phyloP scores from a whole-genome alignment of 2,329 filamentous ascomycete species.

The Pseudogymnoascus sp. region DNA sequence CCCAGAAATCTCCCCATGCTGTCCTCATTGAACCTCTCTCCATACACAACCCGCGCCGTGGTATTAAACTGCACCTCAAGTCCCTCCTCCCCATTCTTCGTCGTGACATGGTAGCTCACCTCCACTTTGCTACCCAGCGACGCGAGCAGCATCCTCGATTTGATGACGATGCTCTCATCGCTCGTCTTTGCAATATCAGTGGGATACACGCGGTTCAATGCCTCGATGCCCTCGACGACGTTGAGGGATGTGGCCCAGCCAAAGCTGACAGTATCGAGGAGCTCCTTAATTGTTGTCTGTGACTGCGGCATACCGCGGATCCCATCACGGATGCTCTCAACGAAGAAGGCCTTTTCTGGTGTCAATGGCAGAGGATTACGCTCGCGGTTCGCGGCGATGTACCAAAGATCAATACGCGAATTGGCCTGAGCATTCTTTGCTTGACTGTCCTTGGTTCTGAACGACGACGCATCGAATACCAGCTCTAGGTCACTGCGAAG shows the following conservation, averaged over 20 bases:
- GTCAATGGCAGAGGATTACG: constrained; percentile 47
- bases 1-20: constrained; percentile 67
- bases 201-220: constrained; percentile 55
- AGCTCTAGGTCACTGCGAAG: constrained; percentile 66
- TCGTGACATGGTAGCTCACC: constrained; percentile 47
- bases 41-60: constrained; percentile 60
- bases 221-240: constrained; percentile 51
- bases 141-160: constrained; percentile 51
- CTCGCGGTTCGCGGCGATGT: constrained; percentile 52
- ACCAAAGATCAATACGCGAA: constrained; percentile 58
- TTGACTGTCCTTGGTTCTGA: constrained; percentile 33
- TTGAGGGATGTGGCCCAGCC: constrained; percentile 58
- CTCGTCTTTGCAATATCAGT: constrained; percentile 55
- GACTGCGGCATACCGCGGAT: constrained; percentile 53
- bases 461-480: constrained; percentile 58
- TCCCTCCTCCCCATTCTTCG: constrained; percentile 37
- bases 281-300: constrained; percentile 44
- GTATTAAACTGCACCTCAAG: constrained; percentile 46
- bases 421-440: constrained; percentile 28
- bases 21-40: constrained; percentile 65
- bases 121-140: constrained; percentile 61
- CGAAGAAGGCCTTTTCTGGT: constrained; percentile 64
- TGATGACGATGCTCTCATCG: constrained; percentile 56
- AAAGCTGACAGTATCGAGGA: constrained; percentile 50
- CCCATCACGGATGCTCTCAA: constrained; percentile 62